Conservation (phyloP, 495 filamentous ascomycete genomes). For the Trichoderma asperelloides region DNA sequence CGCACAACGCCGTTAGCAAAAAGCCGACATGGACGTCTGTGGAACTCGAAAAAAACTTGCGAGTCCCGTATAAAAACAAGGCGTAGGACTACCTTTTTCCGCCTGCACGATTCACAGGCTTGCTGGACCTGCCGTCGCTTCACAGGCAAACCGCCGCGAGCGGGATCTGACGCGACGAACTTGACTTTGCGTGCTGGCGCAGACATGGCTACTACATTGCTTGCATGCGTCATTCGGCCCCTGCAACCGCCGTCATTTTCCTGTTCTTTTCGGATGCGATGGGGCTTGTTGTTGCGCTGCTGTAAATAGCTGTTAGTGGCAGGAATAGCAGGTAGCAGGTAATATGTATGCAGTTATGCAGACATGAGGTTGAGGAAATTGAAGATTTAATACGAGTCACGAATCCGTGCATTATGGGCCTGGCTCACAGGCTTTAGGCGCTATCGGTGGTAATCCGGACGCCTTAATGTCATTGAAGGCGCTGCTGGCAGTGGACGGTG, state of each 20-base stretch:
- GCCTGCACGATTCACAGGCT: slow-evolving; percentile 37
- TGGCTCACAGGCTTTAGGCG: no score
- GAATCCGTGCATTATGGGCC: no score
- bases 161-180: slow-evolving; percentile 37
- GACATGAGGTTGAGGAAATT: no score
- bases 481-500: no score
- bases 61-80: background rate
- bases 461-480: no score
- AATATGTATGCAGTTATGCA: no score
- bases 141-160: slow-evolving; percentile 26
- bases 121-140: slow-evolving; percentile 41
- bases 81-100: slow-evolving; percentile 27
- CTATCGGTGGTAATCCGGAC: no score
- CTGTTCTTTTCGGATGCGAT: background rate
- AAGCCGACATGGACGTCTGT: slow-evolving; percentile 18
- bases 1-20: slow-evolving; percentile 10
- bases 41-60: background rate
- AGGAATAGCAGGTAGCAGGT: no score
- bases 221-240: background rate
- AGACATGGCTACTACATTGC: slow-evolving; percentile 2
- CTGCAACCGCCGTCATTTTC: background rate
- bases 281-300: background rate
- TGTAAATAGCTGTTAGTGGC: background rate
- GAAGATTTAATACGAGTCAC: no score
- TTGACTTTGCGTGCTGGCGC: slow-evolving; percentile 20